Evolutionary conservation across 768 basidiomycete genomes (phyloP).

Genomic region (Serendipita sp.): DNA sequence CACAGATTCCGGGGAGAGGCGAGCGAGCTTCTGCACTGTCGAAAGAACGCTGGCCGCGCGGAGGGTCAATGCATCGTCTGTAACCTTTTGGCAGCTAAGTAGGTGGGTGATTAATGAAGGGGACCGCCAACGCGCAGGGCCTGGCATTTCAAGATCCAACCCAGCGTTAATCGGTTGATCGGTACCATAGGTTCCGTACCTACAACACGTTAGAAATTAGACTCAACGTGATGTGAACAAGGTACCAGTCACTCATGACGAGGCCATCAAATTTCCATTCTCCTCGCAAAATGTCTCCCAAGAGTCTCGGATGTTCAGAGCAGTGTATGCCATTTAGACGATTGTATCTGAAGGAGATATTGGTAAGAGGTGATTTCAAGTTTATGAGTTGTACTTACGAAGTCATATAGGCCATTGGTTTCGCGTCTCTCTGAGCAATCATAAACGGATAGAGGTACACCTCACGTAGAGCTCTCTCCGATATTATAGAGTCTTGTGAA

Average conservation of each 20-base stretch:
- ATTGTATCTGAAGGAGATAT: conserved; percentile 13
- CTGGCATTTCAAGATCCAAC: conserved; percentile 68
- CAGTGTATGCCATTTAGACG: conserved; percentile 53
- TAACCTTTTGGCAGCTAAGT: conserved; percentile 35
- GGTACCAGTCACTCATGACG: conserved; percentile 72
- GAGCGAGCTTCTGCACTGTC: conserved; percentile 5
- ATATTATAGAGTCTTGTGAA: conserved; percentile 45
- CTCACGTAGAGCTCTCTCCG: conserved; percentile 50
- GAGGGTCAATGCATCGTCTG: conserved; percentile 13
- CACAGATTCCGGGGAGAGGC: conserved; percentile 7
- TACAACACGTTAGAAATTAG: conserved; percentile 15
- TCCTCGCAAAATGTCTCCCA: conserved; percentile 45
- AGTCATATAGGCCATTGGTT: conserved; percentile 11
- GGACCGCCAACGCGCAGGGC: conserved; percentile 57
- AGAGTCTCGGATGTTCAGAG: conserved; percentile 44
- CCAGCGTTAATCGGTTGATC: conserved; percentile 56
- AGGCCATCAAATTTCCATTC: conserved; percentile 65
- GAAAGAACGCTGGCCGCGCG: conserved; percentile 13
- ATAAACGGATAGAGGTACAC: conserved; percentile 63
- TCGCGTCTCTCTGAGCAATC: conserved; percentile 33
- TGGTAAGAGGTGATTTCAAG: not conserved
- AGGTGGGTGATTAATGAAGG: conserved; percentile 49
- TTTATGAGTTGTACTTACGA: conserved; percentile 13
- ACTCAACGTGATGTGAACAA: not conserved
- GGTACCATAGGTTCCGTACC: conserved; percentile 59